Percentiles rank a stretch among this genome's conserved stretches.
Evolutionary conservation across 352 stramenopile species (phyloP).

Genomic region (Poterioochromonas sp.): DNA sequence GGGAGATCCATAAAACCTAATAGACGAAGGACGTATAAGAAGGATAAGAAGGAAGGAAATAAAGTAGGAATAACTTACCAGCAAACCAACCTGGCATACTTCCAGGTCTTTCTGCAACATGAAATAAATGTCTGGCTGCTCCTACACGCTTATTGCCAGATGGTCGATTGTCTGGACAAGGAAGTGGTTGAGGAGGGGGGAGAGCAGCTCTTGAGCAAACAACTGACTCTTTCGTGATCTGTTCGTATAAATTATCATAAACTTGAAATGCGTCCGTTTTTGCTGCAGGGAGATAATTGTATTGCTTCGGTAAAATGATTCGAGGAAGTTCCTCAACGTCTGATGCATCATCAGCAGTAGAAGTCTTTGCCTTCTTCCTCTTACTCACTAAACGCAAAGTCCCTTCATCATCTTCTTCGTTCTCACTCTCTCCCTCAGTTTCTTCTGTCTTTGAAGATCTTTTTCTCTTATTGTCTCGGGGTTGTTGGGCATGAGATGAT

Average conservation of each 20-base stretch:
- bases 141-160: slow-evolving; percentile 44
- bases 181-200: neutral
- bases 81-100: slow-evolving; percentile 68
- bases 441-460: no score
- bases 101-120: slow-evolving; percentile 53
- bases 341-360: no score
- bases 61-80: slow-evolving; percentile 4
- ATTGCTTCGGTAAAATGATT: neutral
- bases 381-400: neutral
- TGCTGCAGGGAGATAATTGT: neutral
- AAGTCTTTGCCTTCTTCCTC: neutral
- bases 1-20: slow-evolving; percentile 78
- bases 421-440: neutral
- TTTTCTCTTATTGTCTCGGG: no score
- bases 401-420: neutral
- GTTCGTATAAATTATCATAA: neutral
- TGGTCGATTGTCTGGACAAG: no score
- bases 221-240: neutral
- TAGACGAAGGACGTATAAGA: neutral
- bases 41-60: neutral
- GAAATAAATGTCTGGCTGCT: slow-evolving; percentile 73
- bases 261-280: neutral
- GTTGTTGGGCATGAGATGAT: no score
- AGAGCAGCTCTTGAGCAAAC: neutral
- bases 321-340: no score